These are phyloP conservation scores for Colletotrichum tofieldiae DNA, from an alignment of 2,329 filamentous ascomycete species.

Conservation along the genomic window DNA sequence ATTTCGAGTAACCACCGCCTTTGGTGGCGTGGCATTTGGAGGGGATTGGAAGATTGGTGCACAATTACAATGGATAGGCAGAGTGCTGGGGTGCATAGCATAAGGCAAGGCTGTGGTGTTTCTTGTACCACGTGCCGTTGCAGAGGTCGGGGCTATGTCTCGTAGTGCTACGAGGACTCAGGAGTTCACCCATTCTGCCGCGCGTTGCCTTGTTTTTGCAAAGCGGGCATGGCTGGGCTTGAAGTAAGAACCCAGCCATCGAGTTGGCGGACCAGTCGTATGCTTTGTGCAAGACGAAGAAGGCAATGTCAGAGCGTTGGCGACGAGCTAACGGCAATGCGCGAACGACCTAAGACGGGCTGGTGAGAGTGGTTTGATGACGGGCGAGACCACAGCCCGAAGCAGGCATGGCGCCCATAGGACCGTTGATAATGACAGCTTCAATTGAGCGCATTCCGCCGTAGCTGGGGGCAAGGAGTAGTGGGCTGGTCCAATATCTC, in stretches of 20 bases:
- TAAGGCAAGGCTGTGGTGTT: background rate
- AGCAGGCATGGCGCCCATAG: background rate
- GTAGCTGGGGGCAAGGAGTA: background rate
- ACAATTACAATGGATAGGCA: background rate
- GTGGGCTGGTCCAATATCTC: background rate
- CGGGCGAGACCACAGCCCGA: no score
- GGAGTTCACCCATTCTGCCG: background rate
- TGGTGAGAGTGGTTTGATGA: background rate
- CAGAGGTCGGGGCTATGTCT: background rate
- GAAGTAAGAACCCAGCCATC: background rate
- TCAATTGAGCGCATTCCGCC: no score
- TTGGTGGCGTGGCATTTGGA: constrained; percentile 4
- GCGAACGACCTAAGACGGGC: background rate
- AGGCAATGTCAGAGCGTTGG: background rate
- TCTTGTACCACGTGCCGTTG: background rate
- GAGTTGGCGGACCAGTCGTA: background rate
- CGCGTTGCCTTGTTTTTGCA: background rate
- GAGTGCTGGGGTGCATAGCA: background rate
- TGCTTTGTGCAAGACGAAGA: background rate
- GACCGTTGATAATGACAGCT: background rate
- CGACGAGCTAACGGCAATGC: background rate
- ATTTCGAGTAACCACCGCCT: background rate
- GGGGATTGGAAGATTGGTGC: background rate
- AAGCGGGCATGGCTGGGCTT: background rate
- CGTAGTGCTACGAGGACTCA: background rate